Base-by-base conservation (phyloP, 139 green algal species). In the Chlorella sp. region DNA sequence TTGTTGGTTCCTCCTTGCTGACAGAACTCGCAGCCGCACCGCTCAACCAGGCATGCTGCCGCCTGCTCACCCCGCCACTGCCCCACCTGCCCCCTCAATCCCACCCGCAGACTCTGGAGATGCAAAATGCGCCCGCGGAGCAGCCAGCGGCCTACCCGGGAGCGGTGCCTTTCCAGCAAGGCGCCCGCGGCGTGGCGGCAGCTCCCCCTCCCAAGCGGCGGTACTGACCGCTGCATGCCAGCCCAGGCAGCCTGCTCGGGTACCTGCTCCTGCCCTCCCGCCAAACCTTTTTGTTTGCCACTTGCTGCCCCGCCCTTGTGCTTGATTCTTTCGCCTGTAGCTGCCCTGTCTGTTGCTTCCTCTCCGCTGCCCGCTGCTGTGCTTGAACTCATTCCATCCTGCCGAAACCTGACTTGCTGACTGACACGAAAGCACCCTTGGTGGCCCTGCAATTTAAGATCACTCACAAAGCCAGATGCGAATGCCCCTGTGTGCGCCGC, bases 191-290 rank as follows among this genome's bases (percentile, higher is more conserved):
- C 30, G 76, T 82, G 56, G 60, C 76, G 38, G 30, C 47, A 28
- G 76, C 60, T 16, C 76, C 76, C 36, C 76, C 76, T 9, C 76
- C 76, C 25, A 81, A 82, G 60, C 76, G 76, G 36, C 36, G 76
- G 21, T 82, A 82, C 60, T 82, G 74, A 81, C 30, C 20, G 4
- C 47, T 32, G 32, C 12, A 44, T 25, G 51, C 2, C 51, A 60
- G 51, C 51, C 11, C 44, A 11, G 7, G 11, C 44, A 55, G 44
- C 44, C 51, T 72, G n/a, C 44, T 9, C 9, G 44, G 44, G 44
- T 51, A 9, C 44, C 44, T 9, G 44, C 44, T 9, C 44, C 6
- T 51, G 44, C 44, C n/a, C n/a, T 51, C 44, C 7, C 44, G 44
- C 44, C 7, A 51, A 51, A 16, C 7, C 6, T 51, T 36, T 4